Base-by-base conservation (phyloP, 2,329 filamentous ascomycete genomes). In the Colletotrichum melonis region DNA sequence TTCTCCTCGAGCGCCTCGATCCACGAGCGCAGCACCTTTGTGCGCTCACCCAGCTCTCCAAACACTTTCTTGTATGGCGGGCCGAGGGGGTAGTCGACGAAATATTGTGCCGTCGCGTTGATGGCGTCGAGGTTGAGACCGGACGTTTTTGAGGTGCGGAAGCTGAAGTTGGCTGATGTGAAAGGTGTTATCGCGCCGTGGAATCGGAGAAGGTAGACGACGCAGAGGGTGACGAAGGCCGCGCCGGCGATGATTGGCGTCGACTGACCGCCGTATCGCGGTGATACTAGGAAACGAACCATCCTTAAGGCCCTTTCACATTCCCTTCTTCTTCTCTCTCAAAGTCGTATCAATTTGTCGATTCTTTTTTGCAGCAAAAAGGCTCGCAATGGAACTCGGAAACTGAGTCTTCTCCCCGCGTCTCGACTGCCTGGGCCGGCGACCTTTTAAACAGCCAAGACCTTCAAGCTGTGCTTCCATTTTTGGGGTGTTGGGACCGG, bases 31-130 rank as follows among this genome's bases (percentile, higher is more conserved):
- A 80, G 64, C 19, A 76, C 58, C 49, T 75, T 66, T 22, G 77
- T 75, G 0, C 82, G 80, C 38, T 80, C 77, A 38, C 81, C 81
- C 9, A 80, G 46, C 56, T 82, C 77, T 49, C 80, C 81, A 65
- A 82, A 83, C 2, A 78, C 73, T 4, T 78, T 75, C 12, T 78
- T 81, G 59, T 80, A 82, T 0, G 81, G 77, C n/a, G 77, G 69
- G 0, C 62, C 59, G n/a, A 82, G 74, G 1, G 79, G 80, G 14
- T 78, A 79, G 19, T 81, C 78, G 57, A 76, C 73, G 30, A 81
- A 79, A 16, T 73, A 73, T 14, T 69, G 70, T 1, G 70, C 70
- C 1, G 70, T 73, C 7, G 26, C 30, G 32, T 73, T 73, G 59
- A 73, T 77, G 9, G 70, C 66, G 42, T 73, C 66, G 54, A 73